Evolutionary conservation across 2,329 filamentous ascomycete species (phyloP), one percentile per base, ranked within the genome.

Genomic region (Paecilomyces dactylethromorphus): DNA sequence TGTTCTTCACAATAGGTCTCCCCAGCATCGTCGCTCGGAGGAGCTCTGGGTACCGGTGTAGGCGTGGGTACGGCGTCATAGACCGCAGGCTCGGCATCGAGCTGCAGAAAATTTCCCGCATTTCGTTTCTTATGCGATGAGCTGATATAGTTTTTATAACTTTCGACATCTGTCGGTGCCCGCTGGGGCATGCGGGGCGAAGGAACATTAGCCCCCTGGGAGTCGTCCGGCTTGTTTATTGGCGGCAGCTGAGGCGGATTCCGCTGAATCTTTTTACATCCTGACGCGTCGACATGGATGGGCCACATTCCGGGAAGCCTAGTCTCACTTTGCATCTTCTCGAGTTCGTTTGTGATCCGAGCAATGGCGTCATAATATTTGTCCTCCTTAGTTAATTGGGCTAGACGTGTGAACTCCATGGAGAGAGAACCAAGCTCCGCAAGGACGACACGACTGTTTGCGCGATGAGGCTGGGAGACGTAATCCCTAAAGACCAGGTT

Each of bases 301-400:
- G 92, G 91, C 79, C 93, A 96, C 67, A 96, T 83, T 1, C 92
- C 92, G 1, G 88, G 85, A 7, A 96, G 77, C 2, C 81, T 80
- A 0, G 89, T 92, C 3, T 79, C 72, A 65, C 86, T 84, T 75
- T 96, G 91, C 76, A 87, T 85, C 56, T 87, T 83, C 62, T 92
- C 84, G 26, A 97, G 81, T 7, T 87, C 87, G 69, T 96, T 81
- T 18, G 91, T 95, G 66, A 97, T 90, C 60, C 92, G 87, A 54
- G 91, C 90, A 61, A 96, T 82, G 15, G 91, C 92, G 75, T 96
- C 92, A 69, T 95, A 97, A 75, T 95, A 97, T 71, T 87, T 92
- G 65, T 87, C 76, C 60, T 93, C 81, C 59, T 86, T 85, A 0
- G 92, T 96, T 62, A 97, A 79, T 73, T 97, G 92, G 8, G 92